These are phyloP conservation scores for Calonectria honghensis DNA, from an alignment of 2,329 filamentous ascomycete genomes.

Conservation along the genomic window DNA sequence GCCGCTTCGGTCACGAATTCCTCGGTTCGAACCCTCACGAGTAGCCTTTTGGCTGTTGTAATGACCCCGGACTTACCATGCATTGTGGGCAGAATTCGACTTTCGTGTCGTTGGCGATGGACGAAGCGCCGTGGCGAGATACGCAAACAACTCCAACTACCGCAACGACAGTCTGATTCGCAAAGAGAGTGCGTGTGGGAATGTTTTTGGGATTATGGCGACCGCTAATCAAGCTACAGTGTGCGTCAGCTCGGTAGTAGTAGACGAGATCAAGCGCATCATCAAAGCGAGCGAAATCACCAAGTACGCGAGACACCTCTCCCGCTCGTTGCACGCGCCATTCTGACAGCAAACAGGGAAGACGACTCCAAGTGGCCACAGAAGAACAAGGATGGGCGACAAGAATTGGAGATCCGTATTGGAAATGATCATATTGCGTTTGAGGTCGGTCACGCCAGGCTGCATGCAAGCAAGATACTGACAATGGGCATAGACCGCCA, in stretches of 20 bases:
- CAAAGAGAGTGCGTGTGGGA: constrained; percentile 91
- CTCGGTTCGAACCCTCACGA: constrained; percentile 76
- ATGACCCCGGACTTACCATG: constrained; percentile 34
- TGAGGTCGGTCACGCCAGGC: constrained; percentile 77
- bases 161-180: constrained; percentile 98
- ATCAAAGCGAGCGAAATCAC: constrained; percentile 98
- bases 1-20: constrained; percentile 98
- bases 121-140: constrained; percentile 92
- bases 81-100: constrained; percentile 86
- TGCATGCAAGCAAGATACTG: constrained; percentile 34
- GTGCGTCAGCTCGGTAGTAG: constrained; percentile 93
- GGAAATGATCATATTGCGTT: constrained; percentile 98
- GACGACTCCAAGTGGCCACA: constrained; percentile 99
- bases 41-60: background rate
- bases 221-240: constrained; percentile 72
- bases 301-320: constrained; percentile 77
- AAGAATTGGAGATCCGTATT: constrained; percentile 95
- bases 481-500: constrained; percentile 82
- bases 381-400: constrained; percentile 98
- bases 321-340: constrained; percentile 20
- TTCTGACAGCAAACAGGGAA: constrained; percentile 76
- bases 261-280: constrained; percentile 97
- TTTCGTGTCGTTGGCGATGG: constrained; percentile 95
- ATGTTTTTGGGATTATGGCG: too few relatives aligned
- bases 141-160: constrained; percentile 99